phyloP scores from a whole-genome alignment of 2,329 filamentous ascomycete genomes.

The Chrysosporium queenslandicum region DNA sequence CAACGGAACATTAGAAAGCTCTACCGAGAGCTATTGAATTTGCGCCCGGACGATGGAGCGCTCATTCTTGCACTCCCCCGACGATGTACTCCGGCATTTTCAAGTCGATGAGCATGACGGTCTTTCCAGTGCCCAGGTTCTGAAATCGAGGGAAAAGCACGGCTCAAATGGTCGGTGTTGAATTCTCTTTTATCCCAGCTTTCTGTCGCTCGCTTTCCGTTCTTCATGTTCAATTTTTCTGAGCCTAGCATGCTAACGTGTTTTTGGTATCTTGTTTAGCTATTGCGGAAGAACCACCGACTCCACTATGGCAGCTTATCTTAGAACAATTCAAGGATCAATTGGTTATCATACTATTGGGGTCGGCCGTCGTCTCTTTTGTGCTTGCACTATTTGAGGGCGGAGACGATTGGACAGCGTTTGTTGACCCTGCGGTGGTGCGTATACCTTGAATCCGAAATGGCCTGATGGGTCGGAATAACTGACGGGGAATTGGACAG shows the following conservation, averaged over 20 bases:
- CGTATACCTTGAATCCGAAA: constrained; percentile 32
- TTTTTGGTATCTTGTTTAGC: constrained; percentile 36
- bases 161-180: constrained; percentile 46
- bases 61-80: constrained; percentile 41
- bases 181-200: background rate
- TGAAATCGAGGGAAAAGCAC: constrained; percentile 39
- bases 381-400: constrained; percentile 87
- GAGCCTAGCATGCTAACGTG: constrained; percentile 16
- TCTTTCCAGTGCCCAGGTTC: constrained; percentile 42
- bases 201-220: background rate
- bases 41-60: constrained; percentile 39
- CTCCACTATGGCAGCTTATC: constrained; percentile 90
- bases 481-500: constrained; percentile 35
- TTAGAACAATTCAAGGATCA: constrained; percentile 99
- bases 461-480: background rate
- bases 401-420: constrained; percentile 88
- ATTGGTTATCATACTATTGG: constrained; percentile 87
- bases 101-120: constrained; percentile 43
- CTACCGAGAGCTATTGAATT: background rate
- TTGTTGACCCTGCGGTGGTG: constrained; percentile 92
- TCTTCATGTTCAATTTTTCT: background rate
- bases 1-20: background rate
- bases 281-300: constrained; percentile 81
- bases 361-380: constrained; percentile 87
- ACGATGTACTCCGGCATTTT: constrained; percentile 45